Evolutionary conservation across 2,329 filamentous ascomycete genomes (phyloP).

Genomic region (Fusarium dlaminii): DNA sequence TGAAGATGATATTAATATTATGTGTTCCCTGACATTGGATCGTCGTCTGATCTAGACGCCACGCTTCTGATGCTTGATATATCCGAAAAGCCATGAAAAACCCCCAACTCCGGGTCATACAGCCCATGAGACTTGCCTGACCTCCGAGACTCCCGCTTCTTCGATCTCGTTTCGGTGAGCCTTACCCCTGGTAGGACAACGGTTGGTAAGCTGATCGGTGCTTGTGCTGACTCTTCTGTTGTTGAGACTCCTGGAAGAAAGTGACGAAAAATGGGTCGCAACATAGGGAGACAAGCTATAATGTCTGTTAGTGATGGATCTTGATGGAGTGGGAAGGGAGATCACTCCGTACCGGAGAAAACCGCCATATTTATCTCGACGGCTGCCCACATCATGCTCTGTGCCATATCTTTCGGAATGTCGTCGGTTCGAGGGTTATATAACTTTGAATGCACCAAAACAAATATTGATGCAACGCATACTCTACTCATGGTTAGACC

Average conservation of each 20-base stretch:
- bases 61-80: constrained; percentile 16
- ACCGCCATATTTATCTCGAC: constrained; percentile 38
- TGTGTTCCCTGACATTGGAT: too few relatives aligned
- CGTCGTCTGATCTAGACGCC: not conserved
- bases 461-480: constrained; percentile 29
- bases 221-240: not conserved
- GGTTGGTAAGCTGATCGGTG: not conserved
- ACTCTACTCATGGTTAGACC: not conserved
- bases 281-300: constrained; percentile 19
- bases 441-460: constrained; percentile 10
- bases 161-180: not conserved
- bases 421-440: constrained; percentile 23
- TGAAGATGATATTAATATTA: not conserved
- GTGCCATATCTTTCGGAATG: constrained; percentile 23
- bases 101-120: not conserved
- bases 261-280: constrained; percentile 13
- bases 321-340: fast-evolving
- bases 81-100: constrained; percentile 10
- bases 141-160: not conserved
- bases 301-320: fast-evolving
- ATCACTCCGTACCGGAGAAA: constrained; percentile 10
- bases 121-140: not conserved
- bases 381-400: constrained; percentile 25
- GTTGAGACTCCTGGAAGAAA: not conserved
- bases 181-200: not conserved